These are phyloP conservation scores for Purshia tridentata DNA, from an alignment of 306 rosid species.

Conservation along the genomic window DNA sequence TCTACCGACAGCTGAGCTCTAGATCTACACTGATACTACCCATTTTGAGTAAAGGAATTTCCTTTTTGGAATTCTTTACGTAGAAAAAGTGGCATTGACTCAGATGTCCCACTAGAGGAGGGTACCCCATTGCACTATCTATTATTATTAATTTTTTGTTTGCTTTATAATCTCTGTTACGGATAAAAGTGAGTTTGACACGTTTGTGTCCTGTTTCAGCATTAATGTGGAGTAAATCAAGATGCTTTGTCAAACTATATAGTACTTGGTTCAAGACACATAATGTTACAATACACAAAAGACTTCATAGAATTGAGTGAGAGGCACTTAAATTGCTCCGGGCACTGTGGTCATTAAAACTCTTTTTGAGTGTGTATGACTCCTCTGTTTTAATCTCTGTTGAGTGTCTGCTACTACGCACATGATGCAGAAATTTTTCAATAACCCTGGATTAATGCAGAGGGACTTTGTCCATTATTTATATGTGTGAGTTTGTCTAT, in stretches of 20 bases:
- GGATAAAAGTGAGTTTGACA: too few relatives aligned
- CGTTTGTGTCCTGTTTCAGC: too few relatives aligned
- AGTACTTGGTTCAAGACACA: too few relatives aligned
- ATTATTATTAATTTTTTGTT: not conserved
- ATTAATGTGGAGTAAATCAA: constrained; percentile 4
- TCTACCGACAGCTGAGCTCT: constrained; percentile 37
- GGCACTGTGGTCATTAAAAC: not conserved
- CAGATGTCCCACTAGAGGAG: not conserved
- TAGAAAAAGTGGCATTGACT: not conserved
- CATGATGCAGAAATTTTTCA: not conserved
- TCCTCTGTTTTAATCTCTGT: not conserved
- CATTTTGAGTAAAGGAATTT: constrained; percentile 4
- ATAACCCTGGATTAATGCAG: not conserved
- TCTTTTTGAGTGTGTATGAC: not conserved
- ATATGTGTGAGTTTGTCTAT: too few relatives aligned
- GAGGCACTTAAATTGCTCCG: constrained; percentile 8
- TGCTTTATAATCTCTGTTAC: not conserved
- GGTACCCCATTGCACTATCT: not conserved
- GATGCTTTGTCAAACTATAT: not conserved
- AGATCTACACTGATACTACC: constrained; percentile 16
- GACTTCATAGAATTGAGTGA: constrained; percentile 10
- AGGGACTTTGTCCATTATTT: not conserved
- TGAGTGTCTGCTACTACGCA: too few relatives aligned
- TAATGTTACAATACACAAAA: not conserved
- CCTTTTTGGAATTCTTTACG: not conserved